Conservation (phyloP, 176 grass and related monocot genomes). For the Dendrocalamus sinicus region DNA sequence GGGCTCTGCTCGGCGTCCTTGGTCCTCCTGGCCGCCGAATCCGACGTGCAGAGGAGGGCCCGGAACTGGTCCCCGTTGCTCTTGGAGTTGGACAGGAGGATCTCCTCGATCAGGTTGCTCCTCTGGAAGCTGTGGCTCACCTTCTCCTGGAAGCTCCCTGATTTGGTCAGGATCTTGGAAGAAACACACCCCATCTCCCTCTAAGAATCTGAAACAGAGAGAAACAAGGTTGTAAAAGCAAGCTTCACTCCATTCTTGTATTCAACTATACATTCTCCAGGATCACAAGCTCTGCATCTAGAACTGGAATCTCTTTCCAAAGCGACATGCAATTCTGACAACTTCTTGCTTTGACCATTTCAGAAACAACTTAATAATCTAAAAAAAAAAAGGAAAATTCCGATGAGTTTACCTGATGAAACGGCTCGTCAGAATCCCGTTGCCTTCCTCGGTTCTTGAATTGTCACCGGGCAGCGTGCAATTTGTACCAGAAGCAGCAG, state of each 20-base stretch:
- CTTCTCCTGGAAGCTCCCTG: slow-evolving; percentile 72
- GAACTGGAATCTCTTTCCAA: background rate
- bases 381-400: background rate
- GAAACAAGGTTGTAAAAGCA: background rate
- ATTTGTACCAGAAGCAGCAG: background rate
- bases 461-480: background rate
- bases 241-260: no score
- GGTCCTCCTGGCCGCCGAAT: slow-evolving; percentile 33
- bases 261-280: background rate
- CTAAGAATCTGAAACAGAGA: slow-evolving; percentile 15
- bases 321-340: background rate
- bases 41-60: slow-evolving; percentile 57
- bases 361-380: background rate
- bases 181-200: slow-evolving; percentile 76
- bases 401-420: slow-evolving; percentile 35
- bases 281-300: background rate
- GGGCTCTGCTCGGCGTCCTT: slow-evolving; percentile 22
- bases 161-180: slow-evolving; percentile 66
- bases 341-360: background rate
- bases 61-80: slow-evolving; percentile 64
- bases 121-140: slow-evolving; percentile 53
- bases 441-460: slow-evolving; percentile 7
- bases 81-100: slow-evolving; percentile 71
- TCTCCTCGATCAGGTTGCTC: slow-evolving; percentile 72
- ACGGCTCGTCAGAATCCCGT: background rate